phyloP scores from a whole-genome alignment of 257 asterid species.

The Nicotiana paniculata region DNA sequence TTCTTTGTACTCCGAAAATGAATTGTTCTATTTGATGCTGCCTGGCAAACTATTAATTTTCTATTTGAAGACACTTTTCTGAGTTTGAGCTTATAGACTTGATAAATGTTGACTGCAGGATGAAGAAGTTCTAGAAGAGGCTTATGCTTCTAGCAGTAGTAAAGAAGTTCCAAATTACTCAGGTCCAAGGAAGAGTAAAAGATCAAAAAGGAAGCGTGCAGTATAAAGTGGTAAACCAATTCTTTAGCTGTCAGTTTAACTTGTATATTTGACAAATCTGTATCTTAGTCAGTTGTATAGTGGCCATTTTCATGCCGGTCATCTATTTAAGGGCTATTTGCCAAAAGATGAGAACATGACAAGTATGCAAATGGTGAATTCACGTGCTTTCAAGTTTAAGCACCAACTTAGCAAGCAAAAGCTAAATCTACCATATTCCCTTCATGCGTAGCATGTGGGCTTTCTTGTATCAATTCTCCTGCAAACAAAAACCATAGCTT shows the following conservation, averaged over 20 bases:
- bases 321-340: slow-evolving; percentile 28
- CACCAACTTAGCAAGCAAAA: background rate
- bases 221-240: slow-evolving; percentile 44
- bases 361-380: background rate
- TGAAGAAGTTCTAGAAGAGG: slow-evolving; percentile 65
- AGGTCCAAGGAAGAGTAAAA: slow-evolving; percentile 74
- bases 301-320: slow-evolving; percentile 47
- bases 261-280: slow-evolving; percentile 38
- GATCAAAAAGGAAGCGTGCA: slow-evolving; percentile 82
- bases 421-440: background rate
- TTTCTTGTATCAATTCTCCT: background rate
- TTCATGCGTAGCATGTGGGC: background rate
- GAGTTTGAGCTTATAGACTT: background rate
- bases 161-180: slow-evolving; percentile 52
- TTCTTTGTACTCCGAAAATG: background rate
- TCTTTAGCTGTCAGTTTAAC: slow-evolving; percentile 33
- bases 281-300: slow-evolving; percentile 37
- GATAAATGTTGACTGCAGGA: slow-evolving; percentile 36
- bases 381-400: slow-evolving; percentile 15
- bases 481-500: background rate
- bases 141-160: slow-evolving; percentile 49
- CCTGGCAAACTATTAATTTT: background rate
- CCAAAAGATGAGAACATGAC: slow-evolving; percentile 9
- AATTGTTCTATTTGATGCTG: background rate
- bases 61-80: background rate